Conservation (phyloP, 306 rosid species). For the Lathyrus tuberosus region DNA sequence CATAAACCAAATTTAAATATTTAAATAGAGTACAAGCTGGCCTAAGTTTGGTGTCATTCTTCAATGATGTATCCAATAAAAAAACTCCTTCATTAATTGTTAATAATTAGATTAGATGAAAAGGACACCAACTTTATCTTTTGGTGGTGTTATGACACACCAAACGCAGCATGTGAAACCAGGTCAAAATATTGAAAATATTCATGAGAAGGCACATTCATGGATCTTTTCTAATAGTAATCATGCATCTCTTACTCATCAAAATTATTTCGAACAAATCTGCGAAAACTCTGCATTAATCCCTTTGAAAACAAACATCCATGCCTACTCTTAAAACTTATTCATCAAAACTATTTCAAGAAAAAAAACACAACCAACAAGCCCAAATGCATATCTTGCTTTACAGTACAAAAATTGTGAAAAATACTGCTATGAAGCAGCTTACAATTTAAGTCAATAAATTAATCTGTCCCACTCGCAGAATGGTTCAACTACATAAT, state of each 20-base stretch:
- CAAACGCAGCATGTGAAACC: too few relatives aligned
- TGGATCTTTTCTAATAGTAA: too few relatives aligned
- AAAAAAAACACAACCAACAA: background rate
- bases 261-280: background rate
- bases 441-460: conserved; percentile 35
- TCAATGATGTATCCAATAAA: conserved; percentile 35
- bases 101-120: conserved; percentile 35
- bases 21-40: conserved; percentile 4
- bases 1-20: conserved; percentile 40
- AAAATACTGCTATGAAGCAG: background rate
- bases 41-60: conserved; percentile 33
- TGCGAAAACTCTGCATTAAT: background rate
- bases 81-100: conserved; percentile 30
- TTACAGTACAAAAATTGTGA: background rate
- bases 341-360: background rate
- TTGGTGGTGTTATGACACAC: conserved; percentile 34
- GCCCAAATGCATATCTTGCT: conserved; percentile 2
- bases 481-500: conserved; percentile 27
- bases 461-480: conserved; percentile 36
- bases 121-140: conserved; percentile 48
- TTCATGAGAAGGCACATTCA: too few relatives aligned
- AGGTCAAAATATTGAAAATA: too few relatives aligned
- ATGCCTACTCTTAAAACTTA: background rate
- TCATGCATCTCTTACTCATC: background rate
- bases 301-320: background rate